These are phyloP conservation scores for Monilinia laxa DNA, from an alignment of 2,329 filamentous ascomycete genomes.

Conservation along the genomic window DNA sequence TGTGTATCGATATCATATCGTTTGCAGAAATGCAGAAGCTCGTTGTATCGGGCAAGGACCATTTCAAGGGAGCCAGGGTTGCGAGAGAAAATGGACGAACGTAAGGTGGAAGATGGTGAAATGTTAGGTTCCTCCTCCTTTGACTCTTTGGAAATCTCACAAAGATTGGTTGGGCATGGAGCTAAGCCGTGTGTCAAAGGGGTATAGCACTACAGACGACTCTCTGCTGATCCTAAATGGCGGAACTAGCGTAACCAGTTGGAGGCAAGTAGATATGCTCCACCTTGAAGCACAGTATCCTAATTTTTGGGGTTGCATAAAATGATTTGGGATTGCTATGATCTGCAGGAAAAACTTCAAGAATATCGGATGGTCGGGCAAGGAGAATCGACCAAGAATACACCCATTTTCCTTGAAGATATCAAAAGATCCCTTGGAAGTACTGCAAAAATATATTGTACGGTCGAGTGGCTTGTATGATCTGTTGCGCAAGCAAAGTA, in stretches of 20 bases:
- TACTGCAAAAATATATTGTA: background rate
- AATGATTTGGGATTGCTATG: background rate
- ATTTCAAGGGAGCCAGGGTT: background rate
- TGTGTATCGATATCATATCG: background rate
- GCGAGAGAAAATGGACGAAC: background rate
- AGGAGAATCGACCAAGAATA: background rate
- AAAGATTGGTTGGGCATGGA: background rate
- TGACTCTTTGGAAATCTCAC: background rate
- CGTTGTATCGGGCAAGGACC: background rate
- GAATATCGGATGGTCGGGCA: background rate
- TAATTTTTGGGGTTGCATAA: background rate
- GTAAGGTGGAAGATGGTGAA: background rate
- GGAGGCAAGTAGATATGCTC: background rate
- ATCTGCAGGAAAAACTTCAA: background rate
- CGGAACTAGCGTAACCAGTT: no score
- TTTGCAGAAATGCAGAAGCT: background rate
- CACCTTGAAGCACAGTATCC: background rate
- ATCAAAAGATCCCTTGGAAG: no score
- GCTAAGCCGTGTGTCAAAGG: background rate
- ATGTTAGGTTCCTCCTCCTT: accelerated
- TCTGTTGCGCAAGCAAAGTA: background rate
- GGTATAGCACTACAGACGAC: background rate
- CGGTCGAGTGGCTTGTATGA: background rate
- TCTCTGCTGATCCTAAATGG: background rate
- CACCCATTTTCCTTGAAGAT: background rate